Base-by-base conservation (phyloP, 1,284 basidiomycete genomes). In the Papiliotrema nemorosa region DNA sequence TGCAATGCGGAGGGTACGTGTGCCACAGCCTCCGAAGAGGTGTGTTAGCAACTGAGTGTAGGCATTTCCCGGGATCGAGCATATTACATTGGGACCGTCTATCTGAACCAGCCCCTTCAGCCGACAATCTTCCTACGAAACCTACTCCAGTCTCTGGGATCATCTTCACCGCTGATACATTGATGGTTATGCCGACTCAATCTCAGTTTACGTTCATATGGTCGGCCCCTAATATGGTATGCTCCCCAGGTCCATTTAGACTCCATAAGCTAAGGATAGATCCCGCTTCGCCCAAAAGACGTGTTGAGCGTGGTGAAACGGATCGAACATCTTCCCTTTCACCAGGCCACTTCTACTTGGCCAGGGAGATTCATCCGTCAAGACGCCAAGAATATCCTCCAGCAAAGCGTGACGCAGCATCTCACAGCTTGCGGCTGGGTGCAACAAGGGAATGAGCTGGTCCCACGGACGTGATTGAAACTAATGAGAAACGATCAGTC, bases 1-100 rank as follows among this genome's bases (percentile, higher is more conserved):
- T 72, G 6, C 64, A 71, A 52, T 75, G 73, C 45, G 72, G 72
- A 44, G 73, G 73, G 72, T 74, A 50, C 55, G 72, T 58, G 5
- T 37, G 9, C 22, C 34, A 10, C 31, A 20, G 24, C 5, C 12
- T 29, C 29, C 16, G 47, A 22, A 21, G 10, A 24, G 6, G 1
- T 27, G 4, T 14, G 13, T 14, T 14, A 10, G 9, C 10, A 18
- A 22, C 37, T 46, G 25, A 25, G 18, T 18, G 44, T 39, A 73
- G 72, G 1, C 73, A 75, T 53, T 75, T 75, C 35, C 62, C 66
- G 14, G 73, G 73, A 6, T 75, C 73, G 13, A 51, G 56, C 3
- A 57, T 74, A 14, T 57, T 75, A 4, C 51, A 70, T 52, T 75
- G 73, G 73, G 70, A 75, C 52, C 54, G 73, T 38, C 54, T 66